Percentiles rank a stretch among this genome's conserved stretches.
phyloP scores from a whole-genome alignment of 805 yeast genomes.

The Wickerhamiella slavikovae region DNA sequence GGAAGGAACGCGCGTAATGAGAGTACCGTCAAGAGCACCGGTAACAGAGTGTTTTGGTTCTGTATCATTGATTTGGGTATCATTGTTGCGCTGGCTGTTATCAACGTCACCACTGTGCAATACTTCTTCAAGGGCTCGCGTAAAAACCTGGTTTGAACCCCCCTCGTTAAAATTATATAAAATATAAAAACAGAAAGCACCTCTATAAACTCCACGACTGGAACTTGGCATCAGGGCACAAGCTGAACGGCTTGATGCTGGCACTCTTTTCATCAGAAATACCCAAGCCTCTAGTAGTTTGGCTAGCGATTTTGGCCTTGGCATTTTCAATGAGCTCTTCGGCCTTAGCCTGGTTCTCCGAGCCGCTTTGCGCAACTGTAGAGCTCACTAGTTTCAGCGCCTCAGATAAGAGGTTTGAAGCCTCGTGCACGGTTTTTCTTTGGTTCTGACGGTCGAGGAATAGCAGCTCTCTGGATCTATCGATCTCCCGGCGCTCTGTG shows the following conservation, averaged over 20 bases:
- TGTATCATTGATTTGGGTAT: conserved; percentile 48
- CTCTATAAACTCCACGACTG: conserved; percentile 1
- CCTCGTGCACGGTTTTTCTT: conserved; percentile 34
- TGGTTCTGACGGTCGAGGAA: conserved; percentile 53
- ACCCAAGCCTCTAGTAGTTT: background rate
- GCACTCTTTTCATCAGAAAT: background rate
- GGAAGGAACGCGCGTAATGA: conserved; percentile 84
- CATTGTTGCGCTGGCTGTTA: conserved; percentile 56
- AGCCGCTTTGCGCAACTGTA: conserved; percentile 8
- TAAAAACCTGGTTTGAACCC: conserved; percentile 15
- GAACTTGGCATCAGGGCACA: conserved; percentile 3
- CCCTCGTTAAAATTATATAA: background rate
- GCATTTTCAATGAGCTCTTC: conserved; percentile 12
- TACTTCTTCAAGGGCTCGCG: conserved; percentile 40
- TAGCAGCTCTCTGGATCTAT: conserved; percentile 22
- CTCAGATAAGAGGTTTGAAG: conserved; percentile 30
- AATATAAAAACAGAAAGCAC: background rate
- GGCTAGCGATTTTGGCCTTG: conserved; percentile 1
- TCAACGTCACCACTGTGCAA: conserved; percentile 68
- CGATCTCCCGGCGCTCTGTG: conserved; percentile 24
- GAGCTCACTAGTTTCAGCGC: conserved; percentile 21
- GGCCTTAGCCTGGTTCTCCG: too few relatives aligned
- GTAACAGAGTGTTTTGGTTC: conserved; percentile 56
- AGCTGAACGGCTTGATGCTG: conserved; percentile 3
- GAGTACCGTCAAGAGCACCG: conserved; percentile 66